Conservation (phyloP, 805 yeast genomes). For the Hanseniaspora singularis region DNA sequence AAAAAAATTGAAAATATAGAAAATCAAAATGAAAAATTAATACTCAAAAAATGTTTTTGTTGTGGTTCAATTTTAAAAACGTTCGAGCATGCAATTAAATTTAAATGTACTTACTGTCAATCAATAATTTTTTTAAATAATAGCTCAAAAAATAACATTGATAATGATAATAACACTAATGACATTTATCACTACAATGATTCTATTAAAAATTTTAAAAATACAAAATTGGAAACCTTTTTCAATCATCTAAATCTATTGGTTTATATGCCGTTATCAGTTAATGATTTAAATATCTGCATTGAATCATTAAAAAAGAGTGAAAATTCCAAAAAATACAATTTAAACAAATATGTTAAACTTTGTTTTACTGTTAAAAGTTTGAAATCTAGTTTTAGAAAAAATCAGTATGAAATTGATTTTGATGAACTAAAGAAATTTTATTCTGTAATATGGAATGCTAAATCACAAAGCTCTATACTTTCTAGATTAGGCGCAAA, state of each 20-base stretch:
- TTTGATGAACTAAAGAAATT: neutral
- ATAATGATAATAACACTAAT: neutral
- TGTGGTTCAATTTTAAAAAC: constrained; percentile 37
- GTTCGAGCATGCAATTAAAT: constrained; percentile 31
- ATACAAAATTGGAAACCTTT: too few relatives aligned
- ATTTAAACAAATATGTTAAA: neutral
- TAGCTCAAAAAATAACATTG: neutral
- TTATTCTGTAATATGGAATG: neutral
- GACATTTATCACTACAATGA: neutral
- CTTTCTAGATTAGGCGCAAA: neutral
- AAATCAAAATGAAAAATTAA: neutral
- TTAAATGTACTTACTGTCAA: constrained; percentile 52
- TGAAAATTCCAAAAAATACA: neutral
- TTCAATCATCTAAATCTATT: neutral
- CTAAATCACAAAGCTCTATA: too few relatives aligned
- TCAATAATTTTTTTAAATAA: constrained; percentile 32
- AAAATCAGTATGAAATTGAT: neutral
- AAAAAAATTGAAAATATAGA: neutral
- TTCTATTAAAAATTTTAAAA: too few relatives aligned
- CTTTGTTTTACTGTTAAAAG: neutral
- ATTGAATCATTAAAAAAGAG: neutral
- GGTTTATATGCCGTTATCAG: neutral
- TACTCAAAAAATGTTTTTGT: constrained; percentile 31
- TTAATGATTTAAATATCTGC: neutral
- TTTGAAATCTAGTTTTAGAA: neutral